Percentiles rank a stretch among this genome's conserved stretches.
phyloP scores from a whole-genome alignment of 164 flowering plant species.

The Vitis rotundifolia region DNA sequence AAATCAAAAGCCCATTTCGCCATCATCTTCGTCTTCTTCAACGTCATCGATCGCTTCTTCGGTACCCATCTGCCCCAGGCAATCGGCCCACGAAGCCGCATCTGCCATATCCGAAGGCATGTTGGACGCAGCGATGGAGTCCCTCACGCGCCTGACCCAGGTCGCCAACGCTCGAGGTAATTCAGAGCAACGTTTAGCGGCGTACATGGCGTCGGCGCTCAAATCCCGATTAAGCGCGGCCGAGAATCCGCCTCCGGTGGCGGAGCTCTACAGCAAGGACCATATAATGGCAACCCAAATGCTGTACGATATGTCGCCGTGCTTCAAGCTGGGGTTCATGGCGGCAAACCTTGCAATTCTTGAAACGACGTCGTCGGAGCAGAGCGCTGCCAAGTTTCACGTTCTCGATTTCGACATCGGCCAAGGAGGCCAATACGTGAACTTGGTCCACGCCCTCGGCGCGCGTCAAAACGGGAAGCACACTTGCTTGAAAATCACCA shows the following conservation, averaged over 20 bases:
- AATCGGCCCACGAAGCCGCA: conserved; percentile 65
- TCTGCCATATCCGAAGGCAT: conserved; percentile 66
- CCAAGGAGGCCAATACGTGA: conserved; percentile 59
- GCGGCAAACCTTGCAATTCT: conserved; percentile 76
- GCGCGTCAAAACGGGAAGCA: conserved; percentile 26
- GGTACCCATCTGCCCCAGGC: conserved; percentile 33
- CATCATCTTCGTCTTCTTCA: conserved; percentile 29
- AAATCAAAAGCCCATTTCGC: conserved; percentile 25
- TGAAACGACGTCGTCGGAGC: conserved; percentile 43
- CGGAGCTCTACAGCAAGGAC: conserved; percentile 41
- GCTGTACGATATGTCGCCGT: conserved; percentile 63
- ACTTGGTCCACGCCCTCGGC: conserved; percentile 60
- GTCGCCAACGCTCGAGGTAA: conserved; percentile 36
- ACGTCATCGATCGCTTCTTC: conserved; percentile 37
- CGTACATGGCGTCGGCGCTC: conserved; percentile 51
- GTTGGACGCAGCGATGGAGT: conserved; percentile 46
- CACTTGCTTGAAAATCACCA: conserved; percentile 44
- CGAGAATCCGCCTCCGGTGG: conserved; percentile 31
- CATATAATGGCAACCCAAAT: conserved; percentile 48
- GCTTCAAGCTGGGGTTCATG: conserved; percentile 76
- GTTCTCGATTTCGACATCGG: conserved; percentile 52
- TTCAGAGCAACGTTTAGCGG: conserved; percentile 61
- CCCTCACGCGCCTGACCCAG: conserved; percentile 48
- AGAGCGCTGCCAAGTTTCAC: conserved; percentile 15
- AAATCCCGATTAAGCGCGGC: conserved; percentile 41